phyloP scores from a whole-genome alignment of 352 stramenopile genomes.

The Phytophthora sp. region DNA sequence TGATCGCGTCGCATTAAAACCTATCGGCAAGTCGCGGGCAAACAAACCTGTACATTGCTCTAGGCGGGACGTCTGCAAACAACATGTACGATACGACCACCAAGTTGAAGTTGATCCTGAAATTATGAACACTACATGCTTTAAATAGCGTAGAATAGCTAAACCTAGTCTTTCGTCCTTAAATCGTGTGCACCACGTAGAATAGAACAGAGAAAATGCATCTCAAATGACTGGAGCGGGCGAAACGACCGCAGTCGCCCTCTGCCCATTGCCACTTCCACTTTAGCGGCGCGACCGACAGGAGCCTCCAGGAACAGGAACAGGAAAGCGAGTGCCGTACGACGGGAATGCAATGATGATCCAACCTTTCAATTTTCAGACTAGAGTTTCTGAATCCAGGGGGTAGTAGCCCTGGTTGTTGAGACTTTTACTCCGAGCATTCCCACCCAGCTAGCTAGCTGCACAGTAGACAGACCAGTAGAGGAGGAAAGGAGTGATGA shows the following conservation, averaged over 20 bases:
- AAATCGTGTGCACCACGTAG: neutral
- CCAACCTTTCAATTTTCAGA: conserved; percentile 85
- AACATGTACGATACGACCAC: too few species aligned
- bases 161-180: neutral
- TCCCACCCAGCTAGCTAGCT: conserved; percentile 22
- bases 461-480: neutral
- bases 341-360: conserved; percentile 78
- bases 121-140: too few species aligned
- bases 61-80: too few species aligned
- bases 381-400: conserved; percentile 92
- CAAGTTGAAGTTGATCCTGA: too few species aligned
- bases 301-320: neutral
- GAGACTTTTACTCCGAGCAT: conserved; percentile 81
- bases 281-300: conserved; percentile 1
- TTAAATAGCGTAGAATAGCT: neutral
- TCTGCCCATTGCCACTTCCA: conserved; percentile 10
- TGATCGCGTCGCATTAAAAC: too few species aligned
- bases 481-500: conserved; percentile 72
- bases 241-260: neutral
- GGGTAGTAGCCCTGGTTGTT: conserved; percentile 88
- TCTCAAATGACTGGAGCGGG: conserved; percentile 21
- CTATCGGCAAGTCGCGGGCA: too few species aligned
- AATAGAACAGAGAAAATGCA: neutral
- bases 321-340: neutral
- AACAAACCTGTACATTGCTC: too few species aligned